Conservation (phyloP, 164 flowering plant genomes). For the Vitis amurensis region DNA sequence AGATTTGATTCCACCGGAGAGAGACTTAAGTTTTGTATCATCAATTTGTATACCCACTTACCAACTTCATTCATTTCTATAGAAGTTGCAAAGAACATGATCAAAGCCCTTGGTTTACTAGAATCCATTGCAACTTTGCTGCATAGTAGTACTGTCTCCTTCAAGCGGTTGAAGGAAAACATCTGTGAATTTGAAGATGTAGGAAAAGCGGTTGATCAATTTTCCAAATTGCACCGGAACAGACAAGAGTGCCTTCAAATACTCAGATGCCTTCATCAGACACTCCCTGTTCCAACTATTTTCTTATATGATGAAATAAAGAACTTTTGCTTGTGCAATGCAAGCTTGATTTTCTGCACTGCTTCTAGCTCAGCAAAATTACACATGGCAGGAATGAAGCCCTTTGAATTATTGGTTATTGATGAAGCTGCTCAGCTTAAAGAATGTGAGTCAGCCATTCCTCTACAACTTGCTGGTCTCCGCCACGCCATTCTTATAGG, state of each 20-base stretch:
- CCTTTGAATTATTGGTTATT: constrained; percentile 26
- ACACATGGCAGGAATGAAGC: constrained; percentile 1
- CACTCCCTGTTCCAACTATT: constrained; percentile 12
- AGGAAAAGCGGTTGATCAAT: background rate
- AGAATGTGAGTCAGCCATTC: constrained; percentile 43
- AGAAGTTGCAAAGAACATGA: constrained; percentile 25
- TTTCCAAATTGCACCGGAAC: background rate
- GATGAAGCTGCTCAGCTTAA: constrained; percentile 56
- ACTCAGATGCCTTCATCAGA: constrained; percentile 15
- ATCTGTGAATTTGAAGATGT: background rate
- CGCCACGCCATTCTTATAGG: constrained; percentile 38
- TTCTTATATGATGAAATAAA: background rate
- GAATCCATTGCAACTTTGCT: constrained; percentile 8
- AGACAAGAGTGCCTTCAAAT: constrained; percentile 16
- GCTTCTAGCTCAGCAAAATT: constrained; percentile 31
- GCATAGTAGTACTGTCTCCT: background rate
- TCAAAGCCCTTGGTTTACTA: constrained; percentile 18
- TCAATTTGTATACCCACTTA: constrained; percentile 36
- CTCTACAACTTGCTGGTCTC: constrained; percentile 34
- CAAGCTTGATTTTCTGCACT: constrained; percentile 37
- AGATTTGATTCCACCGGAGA: constrained; percentile 5
- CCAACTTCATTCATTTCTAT: constrained; percentile 35
- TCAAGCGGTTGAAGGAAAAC: too few species aligned
- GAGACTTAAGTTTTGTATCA: constrained; percentile 17
- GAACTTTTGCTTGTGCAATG: constrained; percentile 24